Evolutionary conservation across 768 basidiomycete species (phyloP), one percentile per base, ranked within the genome.

Genomic region (Gymnopilus junonius): DNA sequence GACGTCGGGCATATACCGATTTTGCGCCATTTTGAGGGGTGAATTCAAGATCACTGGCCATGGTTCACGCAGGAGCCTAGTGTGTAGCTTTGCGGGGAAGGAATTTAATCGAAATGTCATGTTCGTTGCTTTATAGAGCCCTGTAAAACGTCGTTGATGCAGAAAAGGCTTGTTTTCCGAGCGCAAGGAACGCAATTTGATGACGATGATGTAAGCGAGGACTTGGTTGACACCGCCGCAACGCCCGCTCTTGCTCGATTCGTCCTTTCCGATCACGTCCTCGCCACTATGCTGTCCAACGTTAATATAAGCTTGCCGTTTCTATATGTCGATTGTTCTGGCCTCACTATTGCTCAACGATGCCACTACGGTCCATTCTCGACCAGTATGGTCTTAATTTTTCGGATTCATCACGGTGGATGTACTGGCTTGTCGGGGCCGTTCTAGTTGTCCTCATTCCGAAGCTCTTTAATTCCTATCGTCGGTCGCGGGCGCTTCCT

Each of bases 401-500:
- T n/a, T 17, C n/a, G 7, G 27, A 14, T 61, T 40, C 39, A 20
- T 27, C 42, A 35, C 3, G 10, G 3, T 58, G 40, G 57, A 21
- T 25, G 17, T 31, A 34, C n/a, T 46, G 21, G 57, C 17, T 35
- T 21, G 15, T 34, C 8, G 20, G 29, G 10, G 10, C 14, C n/a
- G 14, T 58, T 10, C 12, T 58, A 29, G n/a, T 46, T 4, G 10
- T 58, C 27, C 4, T 17, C 17, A 8, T 43, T 20, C 25, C 21
- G 14, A n/a, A 17, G 10, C 4, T 57, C 1, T 43, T 25, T 3
- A 27, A 14, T 25, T 43, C 1, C 8, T 50, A 50, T 29, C 46
- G 21, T 12, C 46, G 58, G 4, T 50, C 34, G 35, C 32, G 29
- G 1, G 7, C 35, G 6, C 21, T 85, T 25, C 89, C 89, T 39